These are phyloP conservation scores for Peltaster fructicola DNA, from an alignment of 2,329 filamentous ascomycete genomes.

Conservation along the genomic window DNA sequence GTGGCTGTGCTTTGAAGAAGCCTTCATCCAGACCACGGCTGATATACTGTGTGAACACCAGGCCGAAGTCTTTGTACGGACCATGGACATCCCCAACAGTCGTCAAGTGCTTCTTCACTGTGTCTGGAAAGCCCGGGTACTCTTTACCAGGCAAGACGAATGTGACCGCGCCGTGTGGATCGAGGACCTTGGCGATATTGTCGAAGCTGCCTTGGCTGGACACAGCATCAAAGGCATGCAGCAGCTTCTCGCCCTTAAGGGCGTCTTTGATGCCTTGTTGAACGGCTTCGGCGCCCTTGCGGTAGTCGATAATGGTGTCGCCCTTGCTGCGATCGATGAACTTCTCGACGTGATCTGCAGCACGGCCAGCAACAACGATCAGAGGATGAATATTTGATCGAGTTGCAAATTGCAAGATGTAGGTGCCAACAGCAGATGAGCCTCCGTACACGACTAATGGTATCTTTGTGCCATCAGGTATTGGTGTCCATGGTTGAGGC, in stretches of 20 bases:
- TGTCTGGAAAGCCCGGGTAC: constrained; percentile 24
- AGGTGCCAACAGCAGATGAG: constrained; percentile 24
- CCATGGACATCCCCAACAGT: constrained; percentile 17
- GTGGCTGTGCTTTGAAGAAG: constrained; percentile 15
- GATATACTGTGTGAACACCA: constrained; percentile 10
- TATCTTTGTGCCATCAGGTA: constrained; percentile 9
- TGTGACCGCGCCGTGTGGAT: constrained; percentile 20
- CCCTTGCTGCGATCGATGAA: constrained; percentile 23
- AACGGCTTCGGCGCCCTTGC: constrained; percentile 35
- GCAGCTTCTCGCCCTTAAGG: constrained; percentile 25
- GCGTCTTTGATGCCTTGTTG: constrained; percentile 28
- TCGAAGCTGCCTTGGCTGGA: constrained; percentile 30
- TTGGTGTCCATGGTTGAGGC: constrained; percentile 23
- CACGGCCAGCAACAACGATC: constrained; percentile 25
- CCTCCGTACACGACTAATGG: constrained; percentile 25
- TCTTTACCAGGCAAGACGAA: constrained; percentile 18
- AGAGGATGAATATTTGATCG: constrained; percentile 25
- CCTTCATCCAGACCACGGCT: constrained; percentile 13
- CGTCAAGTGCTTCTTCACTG: constrained; percentile 22
- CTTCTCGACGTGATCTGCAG: constrained; percentile 18
- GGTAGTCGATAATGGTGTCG: constrained; percentile 34
- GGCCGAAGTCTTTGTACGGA: constrained; percentile 13
- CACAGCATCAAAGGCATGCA: constrained; percentile 41
- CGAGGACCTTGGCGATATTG: constrained; percentile 30
- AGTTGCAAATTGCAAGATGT: constrained; percentile 23